These are phyloP conservation scores for Tricholoma matsutake DNA, from an alignment of 768 basidiomycete species.

Conservation along the genomic window DNA sequence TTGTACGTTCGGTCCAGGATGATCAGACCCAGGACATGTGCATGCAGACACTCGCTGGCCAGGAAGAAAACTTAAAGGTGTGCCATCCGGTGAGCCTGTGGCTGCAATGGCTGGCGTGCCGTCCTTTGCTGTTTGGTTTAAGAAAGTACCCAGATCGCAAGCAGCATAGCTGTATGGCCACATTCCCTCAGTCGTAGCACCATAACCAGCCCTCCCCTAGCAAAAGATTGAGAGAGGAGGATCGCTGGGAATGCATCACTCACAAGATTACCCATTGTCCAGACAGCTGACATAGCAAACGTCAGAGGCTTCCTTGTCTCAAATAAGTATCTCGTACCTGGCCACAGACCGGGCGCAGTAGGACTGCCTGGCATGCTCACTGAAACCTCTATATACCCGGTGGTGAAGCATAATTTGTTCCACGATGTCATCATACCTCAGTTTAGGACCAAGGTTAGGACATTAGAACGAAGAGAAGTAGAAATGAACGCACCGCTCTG, in stretches of 20 bases:
- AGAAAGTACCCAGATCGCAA: conserved; percentile 86
- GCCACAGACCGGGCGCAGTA: conserved; percentile 76
- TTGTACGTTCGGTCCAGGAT: conserved; percentile 76
- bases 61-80: conserved; percentile 69
- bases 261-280: conserved; percentile 77
- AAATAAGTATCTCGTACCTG: conserved; percentile 45
- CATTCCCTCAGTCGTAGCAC: conserved; percentile 84
- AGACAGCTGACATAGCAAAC: conserved; percentile 40
- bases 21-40: conserved; percentile 81
- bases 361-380: conserved; percentile 70
- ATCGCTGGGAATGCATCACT: conserved; percentile 13
- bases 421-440: conserved; percentile 75
- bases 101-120: conserved; percentile 56
- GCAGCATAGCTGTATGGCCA: conserved; percentile 83
- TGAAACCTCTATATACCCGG: conserved; percentile 85
- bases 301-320: neutral
- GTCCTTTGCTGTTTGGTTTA: conserved; percentile 67
- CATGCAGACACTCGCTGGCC: conserved; percentile 88
- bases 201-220: conserved; percentile 82
- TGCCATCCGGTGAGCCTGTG: conserved; percentile 49
- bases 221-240: neutral
- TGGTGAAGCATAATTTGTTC: conserved; percentile 96
- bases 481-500: conserved; percentile 55
- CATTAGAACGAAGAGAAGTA: conserved; percentile 25
- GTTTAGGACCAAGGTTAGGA: conserved; percentile 5